Base-by-base conservation (phyloP, 768 basidiomycete genomes). In the Rhizopogon sp. region DNA sequence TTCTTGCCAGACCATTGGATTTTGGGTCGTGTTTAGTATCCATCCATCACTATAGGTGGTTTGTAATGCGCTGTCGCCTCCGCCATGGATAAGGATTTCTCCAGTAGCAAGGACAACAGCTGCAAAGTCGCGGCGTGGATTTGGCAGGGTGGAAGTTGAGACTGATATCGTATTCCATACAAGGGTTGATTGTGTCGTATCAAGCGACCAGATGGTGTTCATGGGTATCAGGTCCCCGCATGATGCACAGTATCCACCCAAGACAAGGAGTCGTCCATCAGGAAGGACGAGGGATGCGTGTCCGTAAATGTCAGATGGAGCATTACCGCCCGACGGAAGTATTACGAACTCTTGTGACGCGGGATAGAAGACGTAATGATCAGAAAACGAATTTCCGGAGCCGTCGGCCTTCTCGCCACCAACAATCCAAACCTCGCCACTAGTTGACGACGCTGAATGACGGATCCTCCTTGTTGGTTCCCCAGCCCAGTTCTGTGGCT, bases 401-500 rank as follows among this genome's bases (percentile, higher is more conserved):
- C 83, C 90, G 66, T 96, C 93, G n/a, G 82, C 82, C 62, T 79
- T 84, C 69, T 88, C 79, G 7, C 93, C 93, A 3, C 93, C 93
- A 44, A 88, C 77, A 37, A 95, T 76, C 70, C 79, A 90, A 10
- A 90, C 74, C 43, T 73, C 70, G 6, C 84, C 85, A 6, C 71
- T 69, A 0, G 74, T 56, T 10, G 79, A 76, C 7, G 79, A 76
- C 6, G 87, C 69, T 7, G 88, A 78, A 64, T 94, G 90, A 61
- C 85, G 82, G n/a, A 90, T 84, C 44, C 92, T 82, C 31, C 92
- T 79, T 53, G 78, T 74, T 3, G 93, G 92, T 64, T 94, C 78
- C 33, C 70, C 70, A 5, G 73, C 83, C 85, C 87, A 89, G 11
- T 74, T 73, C 17, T 70, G 55, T 2, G 76, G 62, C 66, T 86